Evolutionary conservation across 2,329 filamentous ascomycete species (phyloP), one percentile per base, ranked within the genome.

Genomic region (Sclerotinia borealis): DNA sequence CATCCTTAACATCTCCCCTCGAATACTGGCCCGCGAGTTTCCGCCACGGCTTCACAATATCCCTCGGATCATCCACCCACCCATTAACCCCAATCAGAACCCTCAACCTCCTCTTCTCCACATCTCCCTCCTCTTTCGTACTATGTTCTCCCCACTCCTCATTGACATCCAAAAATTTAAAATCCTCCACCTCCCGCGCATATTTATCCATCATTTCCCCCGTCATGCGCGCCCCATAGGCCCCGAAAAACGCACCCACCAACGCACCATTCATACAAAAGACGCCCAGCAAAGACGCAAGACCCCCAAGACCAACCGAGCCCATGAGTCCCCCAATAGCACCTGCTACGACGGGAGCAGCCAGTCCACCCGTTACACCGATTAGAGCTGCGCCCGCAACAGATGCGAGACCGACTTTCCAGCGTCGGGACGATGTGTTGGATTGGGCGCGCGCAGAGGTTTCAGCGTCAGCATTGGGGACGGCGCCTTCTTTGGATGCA

Each of bases 331-430:
- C 88, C 2, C 92, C 92, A 17, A 97, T 82, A 0, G 92, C 92
- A 4, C 92, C 92, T 4, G 93, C 93, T 17, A 96, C 88, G 15
- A 96, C 80, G 0, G 93, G 93, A 0, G 93, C 92, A 1, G 93
- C 93, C n/a, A 96, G 80, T 2, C 93, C 93, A 22, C 93, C 93
- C 0, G 92, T 96, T 4, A 97, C 84, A 7, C 93, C 93, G n/a
- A 97, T 93, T 1, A 96, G 79, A 0, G 90, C 91, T 1, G 93
- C 93, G 11, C 93, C 93, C 0, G 91, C 92, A 0, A 95, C 91
- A 6, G 90, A 91, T 0, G 92, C 93, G 22, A 96, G 79, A 0
- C 92, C 91, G 27, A 97, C 92, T 75, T 96, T 96, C 90, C 91
- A 96, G 72, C 89, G 88, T 7, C 92, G 81, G 22, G 84, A 81